A percentile compares a stretch with the other conserved stretches of the same genome.
These are phyloP conservation scores for Rhexocercosporidium sp. DNA, from an alignment of 2,329 filamentous ascomycete genomes.

Conservation along the genomic window DNA sequence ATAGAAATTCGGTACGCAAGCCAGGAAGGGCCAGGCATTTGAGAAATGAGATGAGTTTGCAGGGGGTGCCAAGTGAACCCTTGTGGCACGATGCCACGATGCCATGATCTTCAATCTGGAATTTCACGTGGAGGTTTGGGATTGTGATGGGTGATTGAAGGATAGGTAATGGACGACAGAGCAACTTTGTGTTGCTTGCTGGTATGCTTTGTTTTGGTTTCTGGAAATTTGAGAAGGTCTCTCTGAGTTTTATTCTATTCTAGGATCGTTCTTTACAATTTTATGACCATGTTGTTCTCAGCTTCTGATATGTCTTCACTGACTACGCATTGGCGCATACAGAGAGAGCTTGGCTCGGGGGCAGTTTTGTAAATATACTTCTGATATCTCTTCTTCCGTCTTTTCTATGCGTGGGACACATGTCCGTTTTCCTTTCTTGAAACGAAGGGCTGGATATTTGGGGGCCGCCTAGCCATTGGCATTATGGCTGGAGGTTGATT, in stretches of 20 bases:
- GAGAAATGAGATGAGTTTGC: neutral
- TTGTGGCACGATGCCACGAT: neutral
- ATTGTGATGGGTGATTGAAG: neutral
- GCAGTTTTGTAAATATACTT: neutral
- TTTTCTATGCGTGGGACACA: neutral
- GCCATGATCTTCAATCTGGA: neutral
- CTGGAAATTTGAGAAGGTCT: too few relatives aligned
- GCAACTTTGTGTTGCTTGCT: too few relatives aligned
- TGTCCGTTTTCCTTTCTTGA: neutral
- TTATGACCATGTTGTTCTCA: neutral
- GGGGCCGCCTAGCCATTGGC: neutral
- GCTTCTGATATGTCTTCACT: neutral
- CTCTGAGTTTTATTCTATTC: too few relatives aligned
- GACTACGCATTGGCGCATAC: constrained; percentile 3
- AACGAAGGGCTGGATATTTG: neutral
- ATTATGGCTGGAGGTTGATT: constrained; percentile 1
- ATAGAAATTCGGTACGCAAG: neutral
- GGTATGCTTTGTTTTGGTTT: too few relatives aligned
- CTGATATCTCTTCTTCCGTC: neutral
- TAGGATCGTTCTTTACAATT: too few relatives aligned
- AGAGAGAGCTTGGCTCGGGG: neutral
- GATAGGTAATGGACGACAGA: too few relatives aligned
- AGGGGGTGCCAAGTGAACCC: neutral
- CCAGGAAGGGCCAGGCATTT: neutral
- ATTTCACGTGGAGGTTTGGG: neutral